Evolutionary conservation across 352 stramenopile species (phyloP).

Genomic region (Thraustotheca clavata): DNA sequence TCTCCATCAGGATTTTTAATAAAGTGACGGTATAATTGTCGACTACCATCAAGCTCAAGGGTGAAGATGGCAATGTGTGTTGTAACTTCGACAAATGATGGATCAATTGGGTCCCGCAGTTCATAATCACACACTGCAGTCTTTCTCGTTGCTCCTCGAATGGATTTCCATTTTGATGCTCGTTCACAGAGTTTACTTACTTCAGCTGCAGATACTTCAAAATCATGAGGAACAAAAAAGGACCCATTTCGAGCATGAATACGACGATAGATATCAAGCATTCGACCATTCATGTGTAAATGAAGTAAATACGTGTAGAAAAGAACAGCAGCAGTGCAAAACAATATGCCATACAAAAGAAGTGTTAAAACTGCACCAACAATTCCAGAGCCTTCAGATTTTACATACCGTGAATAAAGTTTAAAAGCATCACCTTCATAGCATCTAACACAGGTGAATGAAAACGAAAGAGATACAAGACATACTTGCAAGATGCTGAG

Average conservation of each 20-base stretch:
- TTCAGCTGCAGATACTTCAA: slow-evolving; percentile 70
- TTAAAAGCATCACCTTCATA: slow-evolving; percentile 86
- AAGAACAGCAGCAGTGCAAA: slow-evolving; percentile 38
- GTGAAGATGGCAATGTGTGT: slow-evolving; percentile 80
- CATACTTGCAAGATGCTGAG: slow-evolving; percentile 23
- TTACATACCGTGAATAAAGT: slow-evolving; percentile 70
- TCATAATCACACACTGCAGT: slow-evolving; percentile 79
- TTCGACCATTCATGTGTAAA: slow-evolving; percentile 85
- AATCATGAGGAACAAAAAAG: slow-evolving; percentile 86
- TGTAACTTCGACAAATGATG: slow-evolving; percentile 50
- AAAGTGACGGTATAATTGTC: slow-evolving; percentile 80
- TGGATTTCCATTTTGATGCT: slow-evolving; percentile 53
- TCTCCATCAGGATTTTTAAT: slow-evolving; percentile 72
- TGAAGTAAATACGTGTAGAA: slow-evolving; percentile 79
- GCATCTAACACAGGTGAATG: slow-evolving; percentile 34
- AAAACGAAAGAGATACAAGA: background rate
- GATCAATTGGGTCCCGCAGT: slow-evolving; percentile 58
- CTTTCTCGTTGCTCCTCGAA: slow-evolving; percentile 47
- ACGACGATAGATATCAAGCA: slow-evolving; percentile 81
- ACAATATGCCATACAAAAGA: slow-evolving; percentile 64
- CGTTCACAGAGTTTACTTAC: slow-evolving; percentile 52
- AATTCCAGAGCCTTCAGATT: slow-evolving; percentile 62
- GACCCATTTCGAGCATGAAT: slow-evolving; percentile 54
- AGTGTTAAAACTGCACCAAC: slow-evolving; percentile 68
- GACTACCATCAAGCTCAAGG: slow-evolving; percentile 39